Evolutionary conservation across 139 green algal genomes (phyloP), one percentile per base, ranked within the genome.

Genomic region (Tetraselmis striata): DNA sequence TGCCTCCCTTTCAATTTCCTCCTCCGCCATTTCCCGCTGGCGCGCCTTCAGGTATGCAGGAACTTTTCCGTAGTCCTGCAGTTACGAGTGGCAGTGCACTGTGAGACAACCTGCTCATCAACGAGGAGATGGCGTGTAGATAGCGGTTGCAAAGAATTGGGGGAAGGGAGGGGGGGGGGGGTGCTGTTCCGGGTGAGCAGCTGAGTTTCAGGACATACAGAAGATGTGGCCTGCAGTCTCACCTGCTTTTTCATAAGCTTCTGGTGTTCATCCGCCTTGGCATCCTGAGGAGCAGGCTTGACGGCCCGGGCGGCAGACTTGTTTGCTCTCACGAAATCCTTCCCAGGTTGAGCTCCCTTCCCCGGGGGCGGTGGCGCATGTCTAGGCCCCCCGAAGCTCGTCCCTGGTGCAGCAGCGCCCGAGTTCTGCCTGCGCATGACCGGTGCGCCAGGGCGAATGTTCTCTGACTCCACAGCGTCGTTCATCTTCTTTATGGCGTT

Each of bases 401-500:
- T 67, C 45, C 45, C 45, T 25, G 45, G 45, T 18, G 11, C 45
- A 25, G 11, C 45, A 5, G 11, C 45, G 5, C 45, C 45, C 11
- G 45, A 67, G 11, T 67, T 67, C 45, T 67, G 45, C 45, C 45
- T 67, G 45, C 45, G 5, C 11, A 67, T 5, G 11, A 67, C 45
- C 45, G 45, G 11, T 18, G 18, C 5, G 18, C 45, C 45, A 5
- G 45, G 45, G 11, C 45, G 5, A 5, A 67, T 18, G 45, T 67
- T 67, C 45, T 67, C 45, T 5, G 11, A 5, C 45, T 67, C 45
- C 45, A 67, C 45, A 5, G 18, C 45, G 11, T 67, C 45, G 45
- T 67, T 67, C 45, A 67, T 67, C 45, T 67, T 67, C 45, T 67
- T 67, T 67, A 67, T 67, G 45, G 45, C 45, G 45, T 67, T 67